Percentiles rank a stretch among this genome's conserved stretches.
Conservation (phyloP, 257 asterid genomes). For the Cynanchum wilfordii region DNA sequence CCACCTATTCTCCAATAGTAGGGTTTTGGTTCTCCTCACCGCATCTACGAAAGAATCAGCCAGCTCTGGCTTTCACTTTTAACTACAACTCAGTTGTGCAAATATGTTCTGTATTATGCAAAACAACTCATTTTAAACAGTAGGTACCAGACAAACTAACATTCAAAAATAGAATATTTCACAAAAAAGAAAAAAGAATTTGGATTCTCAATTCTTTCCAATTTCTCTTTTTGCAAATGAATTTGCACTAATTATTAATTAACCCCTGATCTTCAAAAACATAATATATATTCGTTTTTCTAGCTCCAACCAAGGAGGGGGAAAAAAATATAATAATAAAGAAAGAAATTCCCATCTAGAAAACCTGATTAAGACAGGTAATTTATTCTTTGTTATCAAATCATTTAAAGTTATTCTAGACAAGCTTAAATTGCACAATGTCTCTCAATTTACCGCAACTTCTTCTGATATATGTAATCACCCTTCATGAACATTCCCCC, state of each 20-base stretch:
- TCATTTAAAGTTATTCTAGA: conserved; percentile 22
- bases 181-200: too few species aligned
- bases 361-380: conserved; percentile 4
- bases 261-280: background rate
- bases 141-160: background rate
- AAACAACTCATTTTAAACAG: background rate
- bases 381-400: conserved; percentile 14
- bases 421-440: conserved; percentile 17
- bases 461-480: background rate
- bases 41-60: background rate
- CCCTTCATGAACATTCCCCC: conserved; percentile 9
- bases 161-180: background rate
- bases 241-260: background rate
- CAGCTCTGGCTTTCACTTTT: background rate
- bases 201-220: background rate
- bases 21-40: background rate
- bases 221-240: background rate
- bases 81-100: background rate
- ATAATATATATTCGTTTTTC: background rate
- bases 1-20: background rate
- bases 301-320: background rate
- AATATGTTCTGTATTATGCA: background rate
- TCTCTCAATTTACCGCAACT: conserved; percentile 3
- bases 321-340: background rate
- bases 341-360: background rate